Evolutionary conservation across 208 protist species (phyloP).

Genomic region (Leptomonas seymouri): DNA sequence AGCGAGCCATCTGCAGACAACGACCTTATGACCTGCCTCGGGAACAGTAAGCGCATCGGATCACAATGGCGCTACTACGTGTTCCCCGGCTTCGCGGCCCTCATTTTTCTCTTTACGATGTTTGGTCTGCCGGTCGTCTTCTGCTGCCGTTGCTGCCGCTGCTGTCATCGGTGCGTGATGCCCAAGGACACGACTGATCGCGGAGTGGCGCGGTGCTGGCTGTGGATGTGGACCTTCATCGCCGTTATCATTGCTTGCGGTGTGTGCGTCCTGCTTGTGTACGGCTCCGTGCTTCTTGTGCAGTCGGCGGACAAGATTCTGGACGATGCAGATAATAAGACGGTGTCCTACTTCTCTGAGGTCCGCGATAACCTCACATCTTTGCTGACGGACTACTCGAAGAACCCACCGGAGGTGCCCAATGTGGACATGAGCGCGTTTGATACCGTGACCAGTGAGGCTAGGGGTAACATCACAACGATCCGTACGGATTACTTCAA

Average conservation of each 20-base stretch:
- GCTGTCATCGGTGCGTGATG: constrained; percentile 33
- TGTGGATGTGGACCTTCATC: constrained; percentile 77
- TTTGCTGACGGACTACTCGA: constrained; percentile 47
- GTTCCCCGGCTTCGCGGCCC: constrained; percentile 45
- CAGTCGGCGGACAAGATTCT: constrained; percentile 29
- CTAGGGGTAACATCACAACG: constrained; percentile 33
- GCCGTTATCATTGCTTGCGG: constrained; percentile 49
- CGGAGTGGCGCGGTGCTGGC: constrained; percentile 40
- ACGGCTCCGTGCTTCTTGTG: constrained; percentile 48
- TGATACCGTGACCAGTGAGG: constrained; percentile 34
- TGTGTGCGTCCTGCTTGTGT: constrained; percentile 65
- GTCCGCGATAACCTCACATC: constrained; percentile 35
- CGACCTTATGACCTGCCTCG: constrained; percentile 59
- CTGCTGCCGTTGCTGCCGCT: constrained; percentile 56
- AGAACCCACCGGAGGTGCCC: constrained; percentile 24
- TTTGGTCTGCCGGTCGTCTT: constrained; percentile 64
- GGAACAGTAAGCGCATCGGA: constrained; percentile 46
- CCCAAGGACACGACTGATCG: constrained; percentile 34
- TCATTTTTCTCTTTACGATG: constrained; percentile 64
- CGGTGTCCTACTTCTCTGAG: constrained; percentile 54
- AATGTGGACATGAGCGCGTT: constrained; percentile 44
- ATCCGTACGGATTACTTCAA: constrained; percentile 57
- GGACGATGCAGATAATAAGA: constrained; percentile 35
- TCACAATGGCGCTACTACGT: constrained; percentile 65
- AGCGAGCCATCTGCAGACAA: constrained; percentile 53